These are phyloP conservation scores for Pseudocercospora musae DNA, from an alignment of 2,329 filamentous ascomycete genomes.

Conservation along the genomic window DNA sequence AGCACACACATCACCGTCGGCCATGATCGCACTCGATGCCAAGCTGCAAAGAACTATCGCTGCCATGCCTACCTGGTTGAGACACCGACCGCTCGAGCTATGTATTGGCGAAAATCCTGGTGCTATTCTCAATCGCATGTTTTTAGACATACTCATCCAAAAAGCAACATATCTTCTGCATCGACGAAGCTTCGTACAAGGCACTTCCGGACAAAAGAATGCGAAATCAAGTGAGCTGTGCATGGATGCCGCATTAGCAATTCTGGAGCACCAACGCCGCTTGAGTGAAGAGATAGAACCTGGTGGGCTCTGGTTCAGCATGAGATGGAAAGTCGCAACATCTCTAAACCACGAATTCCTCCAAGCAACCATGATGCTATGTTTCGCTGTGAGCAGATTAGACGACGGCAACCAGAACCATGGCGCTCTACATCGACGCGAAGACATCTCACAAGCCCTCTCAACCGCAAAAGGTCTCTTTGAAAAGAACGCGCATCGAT, in stretches of 20 bases:
- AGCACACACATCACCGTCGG: neutral
- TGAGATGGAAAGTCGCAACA: conserved; percentile 5
- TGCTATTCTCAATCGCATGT: neutral
- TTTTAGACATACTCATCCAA: neutral
- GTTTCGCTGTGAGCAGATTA: neutral
- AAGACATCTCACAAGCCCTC: neutral
- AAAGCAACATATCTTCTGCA: neutral
- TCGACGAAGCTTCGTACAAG: neutral
- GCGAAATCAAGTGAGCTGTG: neutral
- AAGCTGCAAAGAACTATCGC: neutral
- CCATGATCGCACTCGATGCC: neutral
- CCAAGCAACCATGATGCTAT: conserved; percentile 6
- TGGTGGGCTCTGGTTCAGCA: neutral
- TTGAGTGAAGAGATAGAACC: neutral
- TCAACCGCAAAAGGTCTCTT: neutral
- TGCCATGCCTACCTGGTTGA: neutral
- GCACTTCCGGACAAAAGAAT: neutral
- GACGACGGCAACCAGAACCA: neutral
- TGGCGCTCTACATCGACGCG: neutral
- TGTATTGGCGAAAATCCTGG: neutral
- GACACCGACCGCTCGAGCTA: neutral
- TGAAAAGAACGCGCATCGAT: neutral
- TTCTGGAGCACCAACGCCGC: neutral
- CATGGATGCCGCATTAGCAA: neutral
- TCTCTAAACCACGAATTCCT: conserved; percentile 1